Conservation (phyloP, 768 basidiomycete species). For the Tricholoma matsutake region DNA sequence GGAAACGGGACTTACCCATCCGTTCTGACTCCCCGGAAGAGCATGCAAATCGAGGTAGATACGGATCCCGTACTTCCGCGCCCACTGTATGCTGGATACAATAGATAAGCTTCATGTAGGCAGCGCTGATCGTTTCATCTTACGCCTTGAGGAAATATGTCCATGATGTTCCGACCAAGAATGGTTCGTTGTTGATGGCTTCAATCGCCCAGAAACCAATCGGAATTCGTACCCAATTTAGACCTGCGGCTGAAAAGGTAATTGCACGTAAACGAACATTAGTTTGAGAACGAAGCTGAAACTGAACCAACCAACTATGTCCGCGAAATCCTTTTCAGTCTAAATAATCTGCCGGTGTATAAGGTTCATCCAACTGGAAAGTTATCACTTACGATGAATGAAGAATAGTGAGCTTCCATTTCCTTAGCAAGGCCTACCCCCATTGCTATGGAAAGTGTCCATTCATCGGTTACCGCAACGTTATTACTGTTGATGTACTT, state of each 20-base stretch:
- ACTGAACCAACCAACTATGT: slow-evolving; percentile 47
- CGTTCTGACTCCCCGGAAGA: slow-evolving; percentile 79
- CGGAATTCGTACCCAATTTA: slow-evolving; percentile 82
- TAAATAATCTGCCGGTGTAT: slow-evolving; percentile 19
- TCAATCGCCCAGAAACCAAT: slow-evolving; percentile 88
- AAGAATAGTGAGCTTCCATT: slow-evolving; percentile 70
- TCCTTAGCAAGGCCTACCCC: slow-evolving; percentile 39
- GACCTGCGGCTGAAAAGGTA: slow-evolving; percentile 59
- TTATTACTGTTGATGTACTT: slow-evolving; percentile 43
- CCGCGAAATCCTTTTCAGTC: slow-evolving; percentile 79
- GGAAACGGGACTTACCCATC: slow-evolving; percentile 24
- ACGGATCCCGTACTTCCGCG: slow-evolving; percentile 85
- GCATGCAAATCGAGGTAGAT: slow-evolving; percentile 80
- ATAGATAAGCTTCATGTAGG: slow-evolving; percentile 25
- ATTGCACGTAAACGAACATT: slow-evolving; percentile 60
- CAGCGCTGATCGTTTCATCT: slow-evolving; percentile 4
- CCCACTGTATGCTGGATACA: slow-evolving; percentile 73
- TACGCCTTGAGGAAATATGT: slow-evolving; percentile 48
- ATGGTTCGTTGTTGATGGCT: slow-evolving; percentile 72
- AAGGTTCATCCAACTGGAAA: neutral
- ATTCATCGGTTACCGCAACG: slow-evolving; percentile 50
- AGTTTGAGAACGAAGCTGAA: neutral
- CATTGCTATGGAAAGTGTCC: slow-evolving; percentile 62
- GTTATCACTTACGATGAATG: slow-evolving; percentile 59
- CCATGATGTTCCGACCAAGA: slow-evolving; percentile 72